phyloP scores from a whole-genome alignment of 1,139 yeast genomes.

The Meyerozyma sp. region DNA sequence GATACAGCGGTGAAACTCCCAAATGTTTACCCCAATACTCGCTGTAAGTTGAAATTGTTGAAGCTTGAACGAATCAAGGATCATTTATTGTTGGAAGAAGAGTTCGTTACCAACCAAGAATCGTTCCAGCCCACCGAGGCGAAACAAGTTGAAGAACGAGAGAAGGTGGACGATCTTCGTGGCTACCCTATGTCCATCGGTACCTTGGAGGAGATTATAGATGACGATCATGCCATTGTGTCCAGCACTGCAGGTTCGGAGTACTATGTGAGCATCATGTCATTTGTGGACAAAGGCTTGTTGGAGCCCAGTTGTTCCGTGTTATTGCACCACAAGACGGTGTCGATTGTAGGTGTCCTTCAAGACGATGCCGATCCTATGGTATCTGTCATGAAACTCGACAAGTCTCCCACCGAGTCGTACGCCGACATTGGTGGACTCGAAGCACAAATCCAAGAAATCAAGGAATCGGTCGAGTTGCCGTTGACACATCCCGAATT shows the following conservation, averaged over 20 bases:
- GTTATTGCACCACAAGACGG: slow-evolving; percentile 89
- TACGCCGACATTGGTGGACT: slow-evolving; percentile 98
- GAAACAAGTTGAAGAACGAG: slow-evolving; percentile 92
- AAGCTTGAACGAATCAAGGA: slow-evolving; percentile 96
- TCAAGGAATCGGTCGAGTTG: slow-evolving; percentile 94
- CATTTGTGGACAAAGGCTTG: slow-evolving; percentile 96
- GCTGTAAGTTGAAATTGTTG: slow-evolving; percentile 85
- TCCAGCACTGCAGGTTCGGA: slow-evolving; percentile 96
- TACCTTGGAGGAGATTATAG: slow-evolving; percentile 92
- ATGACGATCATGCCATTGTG: slow-evolving; percentile 98
- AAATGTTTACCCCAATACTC: slow-evolving; percentile 81
- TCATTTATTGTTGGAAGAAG: slow-evolving; percentile 91
- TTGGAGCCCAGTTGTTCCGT: slow-evolving; percentile 99
- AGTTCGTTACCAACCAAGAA: slow-evolving; percentile 92
- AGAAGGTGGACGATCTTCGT: slow-evolving; percentile 89
- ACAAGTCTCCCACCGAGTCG: slow-evolving; percentile 94
- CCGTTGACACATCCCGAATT: slow-evolving; percentile 97
- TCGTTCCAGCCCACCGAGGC: slow-evolving; percentile 94
- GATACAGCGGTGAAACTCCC: slow-evolving; percentile 85
- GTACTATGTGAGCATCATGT: slow-evolving; percentile 89
- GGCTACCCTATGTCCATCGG: slow-evolving; percentile 98
- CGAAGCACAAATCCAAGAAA: slow-evolving; percentile 94
- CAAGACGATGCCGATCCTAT: slow-evolving; percentile 98
- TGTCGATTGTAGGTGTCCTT: slow-evolving; percentile 88
- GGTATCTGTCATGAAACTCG: slow-evolving; percentile 96